Conservation (phyloP, 306 rosid species). For the Myrica gale region DNA sequence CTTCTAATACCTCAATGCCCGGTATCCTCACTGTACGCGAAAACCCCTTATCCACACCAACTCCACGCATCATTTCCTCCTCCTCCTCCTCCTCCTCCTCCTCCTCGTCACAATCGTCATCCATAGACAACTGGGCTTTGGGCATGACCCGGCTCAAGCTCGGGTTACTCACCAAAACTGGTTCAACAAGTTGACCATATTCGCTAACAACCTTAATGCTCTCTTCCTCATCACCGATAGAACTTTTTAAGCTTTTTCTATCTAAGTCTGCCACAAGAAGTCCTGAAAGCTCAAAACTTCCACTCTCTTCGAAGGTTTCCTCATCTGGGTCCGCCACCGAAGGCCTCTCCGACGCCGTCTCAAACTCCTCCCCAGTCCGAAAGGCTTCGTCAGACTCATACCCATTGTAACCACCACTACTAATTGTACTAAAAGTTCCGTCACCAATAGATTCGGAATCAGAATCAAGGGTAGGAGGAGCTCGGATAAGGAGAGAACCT, state of each 20-base stretch:
- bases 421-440: slow-evolving; percentile 9
- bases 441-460: slow-evolving; percentile 25
- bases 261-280: slow-evolving; percentile 21
- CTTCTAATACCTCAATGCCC: slow-evolving; percentile 12
- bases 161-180: slow-evolving; percentile 15
- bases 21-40: slow-evolving; percentile 22
- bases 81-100: slow-evolving; percentile 7
- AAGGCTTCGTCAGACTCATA: slow-evolving; percentile 35
- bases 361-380: slow-evolving; percentile 31
- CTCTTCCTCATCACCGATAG: slow-evolving; percentile 21
- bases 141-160: slow-evolving; percentile 41
- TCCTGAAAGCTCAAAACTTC: slow-evolving; percentile 12
- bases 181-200: slow-evolving; percentile 6
- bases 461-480: slow-evolving; percentile 52
- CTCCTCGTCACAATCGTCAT: slow-evolving; percentile 33
- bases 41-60: slow-evolving; percentile 25
- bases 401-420: slow-evolving; percentile 29
- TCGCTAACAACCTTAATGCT: slow-evolving; percentile 13
- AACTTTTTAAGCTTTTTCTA: slow-evolving; percentile 1
- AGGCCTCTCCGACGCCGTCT: slow-evolving; percentile 32
- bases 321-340: slow-evolving; percentile 22
- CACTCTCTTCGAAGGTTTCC: slow-evolving; percentile 10
- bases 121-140: slow-evolving; percentile 52
- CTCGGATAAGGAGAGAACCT: slow-evolving; percentile 50
- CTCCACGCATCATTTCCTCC: slow-evolving; percentile 27